phyloP scores from a whole-genome alignment of 2,329 filamentous ascomycete species.

The Neurospora sp. region DNA sequence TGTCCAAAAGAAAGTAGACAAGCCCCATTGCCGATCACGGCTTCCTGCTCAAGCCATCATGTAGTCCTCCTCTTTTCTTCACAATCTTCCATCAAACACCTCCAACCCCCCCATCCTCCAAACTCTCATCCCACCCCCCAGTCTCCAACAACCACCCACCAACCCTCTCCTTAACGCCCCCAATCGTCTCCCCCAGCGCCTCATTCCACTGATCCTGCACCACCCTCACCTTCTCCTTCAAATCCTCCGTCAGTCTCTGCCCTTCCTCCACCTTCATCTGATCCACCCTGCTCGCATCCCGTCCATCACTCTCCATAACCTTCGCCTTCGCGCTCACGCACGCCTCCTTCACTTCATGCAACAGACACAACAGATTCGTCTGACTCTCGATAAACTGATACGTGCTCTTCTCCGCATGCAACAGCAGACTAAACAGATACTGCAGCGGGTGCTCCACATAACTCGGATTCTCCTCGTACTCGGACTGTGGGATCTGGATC shows the following conservation, averaged over 20 bases:
- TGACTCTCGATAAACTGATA: slow-evolving; percentile 97
- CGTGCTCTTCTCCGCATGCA: slow-evolving; percentile 83
- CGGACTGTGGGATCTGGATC: slow-evolving; percentile 66
- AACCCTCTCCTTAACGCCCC: slow-evolving; percentile 63
- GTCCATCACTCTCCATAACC: slow-evolving; percentile 55
- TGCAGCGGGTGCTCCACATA: slow-evolving; percentile 78
- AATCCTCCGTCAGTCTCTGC: slow-evolving; percentile 63
- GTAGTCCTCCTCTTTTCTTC: background rate
- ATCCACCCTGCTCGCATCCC: slow-evolving; percentile 35
- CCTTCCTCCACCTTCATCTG: slow-evolving; percentile 59
- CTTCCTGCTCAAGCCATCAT: background rate
- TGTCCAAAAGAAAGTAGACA: background rate
- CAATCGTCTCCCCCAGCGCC: slow-evolving; percentile 70
- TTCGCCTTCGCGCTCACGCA: slow-evolving; percentile 57
- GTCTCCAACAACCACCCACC: slow-evolving; percentile 62
- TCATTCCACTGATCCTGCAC: slow-evolving; percentile 88
- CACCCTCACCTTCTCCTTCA: slow-evolving; percentile 87
- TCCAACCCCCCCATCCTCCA: slow-evolving; percentile 49
- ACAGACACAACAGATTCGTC: slow-evolving; percentile 77
- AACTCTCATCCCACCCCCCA: slow-evolving; percentile 81
- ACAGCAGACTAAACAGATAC: slow-evolving; percentile 77
- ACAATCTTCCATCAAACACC: slow-evolving; percentile 23
- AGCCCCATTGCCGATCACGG: background rate
- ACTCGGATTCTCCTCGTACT: slow-evolving; percentile 76
- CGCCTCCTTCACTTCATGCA: slow-evolving; percentile 82